Evolutionary conservation across 1,284 basidiomycete species (phyloP).

Genomic region (Cryptococcus sp.): DNA sequence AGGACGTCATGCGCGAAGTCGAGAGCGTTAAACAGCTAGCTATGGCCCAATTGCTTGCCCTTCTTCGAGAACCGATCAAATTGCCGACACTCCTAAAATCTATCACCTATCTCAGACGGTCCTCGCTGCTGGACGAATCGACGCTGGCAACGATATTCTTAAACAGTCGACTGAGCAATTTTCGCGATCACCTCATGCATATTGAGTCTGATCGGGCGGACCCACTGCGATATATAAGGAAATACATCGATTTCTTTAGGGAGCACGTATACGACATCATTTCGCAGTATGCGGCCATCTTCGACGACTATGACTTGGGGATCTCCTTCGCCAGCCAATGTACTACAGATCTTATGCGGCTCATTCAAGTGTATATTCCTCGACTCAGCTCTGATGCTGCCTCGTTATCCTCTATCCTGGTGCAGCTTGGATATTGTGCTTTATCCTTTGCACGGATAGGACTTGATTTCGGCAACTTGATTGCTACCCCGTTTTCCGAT

Average conservation of each 20-base stretch:
- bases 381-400: conserved; percentile 56
- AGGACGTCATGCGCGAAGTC: conserved; percentile 65
- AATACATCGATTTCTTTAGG: conserved; percentile 85
- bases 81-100: conserved; percentile 84
- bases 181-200: conserved; percentile 49
- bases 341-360: conserved; percentile 55
- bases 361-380: conserved; percentile 49
- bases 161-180: conserved; percentile 57
- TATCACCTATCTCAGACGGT: conserved; percentile 73
- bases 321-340: conserved; percentile 49
- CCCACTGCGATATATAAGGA: conserved; percentile 69
- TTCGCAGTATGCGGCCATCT: conserved; percentile 82
- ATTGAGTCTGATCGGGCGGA: conserved; percentile 55
- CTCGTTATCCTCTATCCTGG: conserved; percentile 73
- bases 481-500: conserved; percentile 61
- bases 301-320: conserved; percentile 58
- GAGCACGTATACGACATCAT: conserved; percentile 89
- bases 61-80: conserved; percentile 78
- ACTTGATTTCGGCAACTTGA: conserved; percentile 67
- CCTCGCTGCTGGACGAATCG: conserved; percentile 61
- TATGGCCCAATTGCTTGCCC: conserved; percentile 63
- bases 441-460: conserved; percentile 89
- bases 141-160: conserved; percentile 67
- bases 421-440: conserved; percentile 86
- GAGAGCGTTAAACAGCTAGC: conserved; percentile 57